A percentile compares a stretch with the other conserved stretches of the same genome.
Evolutionary conservation across 1,284 basidiomycete species (phyloP).

Genomic region (Phenoliferia sp.): DNA sequence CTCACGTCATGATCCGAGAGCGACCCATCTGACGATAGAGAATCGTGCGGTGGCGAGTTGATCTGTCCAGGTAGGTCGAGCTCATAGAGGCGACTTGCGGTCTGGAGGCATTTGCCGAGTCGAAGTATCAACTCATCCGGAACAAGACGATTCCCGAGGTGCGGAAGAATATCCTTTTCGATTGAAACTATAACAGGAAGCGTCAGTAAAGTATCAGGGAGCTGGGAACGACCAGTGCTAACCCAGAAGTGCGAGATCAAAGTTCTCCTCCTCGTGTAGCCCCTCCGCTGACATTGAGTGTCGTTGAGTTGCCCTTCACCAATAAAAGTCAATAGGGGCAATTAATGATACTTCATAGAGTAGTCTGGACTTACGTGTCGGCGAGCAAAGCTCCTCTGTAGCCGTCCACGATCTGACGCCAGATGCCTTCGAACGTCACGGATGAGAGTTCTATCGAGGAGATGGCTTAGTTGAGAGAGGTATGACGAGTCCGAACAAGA

Average conservation of each 20-base stretch:
- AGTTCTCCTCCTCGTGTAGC: slow-evolving; percentile 76
- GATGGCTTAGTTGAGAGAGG: neutral
- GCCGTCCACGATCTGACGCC: slow-evolving; percentile 78
- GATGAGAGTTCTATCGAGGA: slow-evolving; percentile 53
- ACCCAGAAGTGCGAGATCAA: slow-evolving; percentile 71
- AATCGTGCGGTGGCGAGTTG: slow-evolving; percentile 19
- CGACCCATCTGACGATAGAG: slow-evolving; percentile 30
- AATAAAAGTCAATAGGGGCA: too few species aligned
- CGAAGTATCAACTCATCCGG: slow-evolving; percentile 67
- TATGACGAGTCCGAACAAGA: neutral
- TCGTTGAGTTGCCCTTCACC: neutral
- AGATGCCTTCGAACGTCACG: slow-evolving; percentile 67
- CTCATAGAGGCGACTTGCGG: slow-evolving; percentile 68
- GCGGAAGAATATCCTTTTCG: slow-evolving; percentile 71
- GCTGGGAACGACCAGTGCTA: slow-evolving; percentile 31
- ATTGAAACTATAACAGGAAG: slow-evolving; percentile 50
- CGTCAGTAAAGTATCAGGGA: slow-evolving; percentile 8
- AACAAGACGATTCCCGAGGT: slow-evolving; percentile 62
- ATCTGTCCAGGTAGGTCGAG: slow-evolving; percentile 34
- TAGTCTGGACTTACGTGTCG: slow-evolving; percentile 57
- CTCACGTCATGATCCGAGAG: slow-evolving; percentile 21
- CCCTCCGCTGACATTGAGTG: slow-evolving; percentile 43
- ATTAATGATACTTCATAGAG: too few species aligned
- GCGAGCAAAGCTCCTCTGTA: slow-evolving; percentile 76
- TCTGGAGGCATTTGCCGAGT: slow-evolving; percentile 66